Evolutionary conservation across 805 yeast genomes (phyloP).

Genomic region (Hanseniaspora thailandica): DNA sequence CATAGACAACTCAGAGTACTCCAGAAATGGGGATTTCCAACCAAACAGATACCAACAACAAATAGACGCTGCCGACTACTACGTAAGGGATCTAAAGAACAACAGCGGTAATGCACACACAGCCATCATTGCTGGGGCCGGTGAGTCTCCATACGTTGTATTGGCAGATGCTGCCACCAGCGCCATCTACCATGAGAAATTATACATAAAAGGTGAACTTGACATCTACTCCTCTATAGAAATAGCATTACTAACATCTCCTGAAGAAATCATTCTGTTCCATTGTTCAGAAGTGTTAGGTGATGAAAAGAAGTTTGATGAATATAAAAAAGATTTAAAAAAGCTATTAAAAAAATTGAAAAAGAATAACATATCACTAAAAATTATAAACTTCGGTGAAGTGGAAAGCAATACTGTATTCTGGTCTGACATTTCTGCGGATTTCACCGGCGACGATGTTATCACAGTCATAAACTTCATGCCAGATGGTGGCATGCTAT

Average conservation of each 20-base stretch:
- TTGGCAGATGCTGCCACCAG: constrained; percentile 28
- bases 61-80: constrained; percentile 72
- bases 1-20: constrained; percentile 89
- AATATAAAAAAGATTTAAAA: constrained; percentile 34
- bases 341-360: constrained; percentile 83
- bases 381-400: constrained; percentile 86
- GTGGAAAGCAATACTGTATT: constrained; percentile 62
- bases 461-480: constrained; percentile 78
- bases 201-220: constrained; percentile 49
- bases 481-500: constrained; percentile 64
- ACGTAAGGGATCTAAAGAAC: constrained; percentile 75
- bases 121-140: constrained; percentile 82
- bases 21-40: constrained; percentile 89
- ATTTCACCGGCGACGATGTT: constrained; percentile 46
- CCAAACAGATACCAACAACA: constrained; percentile 87
- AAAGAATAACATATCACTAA: constrained; percentile 83
- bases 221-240: constrained; percentile 77
- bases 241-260: constrained; percentile 83
- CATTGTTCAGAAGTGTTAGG: constrained; percentile 75
- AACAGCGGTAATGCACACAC: constrained; percentile 91
- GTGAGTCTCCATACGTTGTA: constrained; percentile 73
- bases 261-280: constrained; percentile 75
- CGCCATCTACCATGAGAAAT: constrained; percentile 18
- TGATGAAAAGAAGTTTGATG: constrained; percentile 30
- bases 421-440: constrained; percentile 48